A percentile compares a stretch with the other conserved stretches of the same genome.
Conservation (phyloP, 768 basidiomycete genomes). For the Phlebiopsis gigantea region DNA sequence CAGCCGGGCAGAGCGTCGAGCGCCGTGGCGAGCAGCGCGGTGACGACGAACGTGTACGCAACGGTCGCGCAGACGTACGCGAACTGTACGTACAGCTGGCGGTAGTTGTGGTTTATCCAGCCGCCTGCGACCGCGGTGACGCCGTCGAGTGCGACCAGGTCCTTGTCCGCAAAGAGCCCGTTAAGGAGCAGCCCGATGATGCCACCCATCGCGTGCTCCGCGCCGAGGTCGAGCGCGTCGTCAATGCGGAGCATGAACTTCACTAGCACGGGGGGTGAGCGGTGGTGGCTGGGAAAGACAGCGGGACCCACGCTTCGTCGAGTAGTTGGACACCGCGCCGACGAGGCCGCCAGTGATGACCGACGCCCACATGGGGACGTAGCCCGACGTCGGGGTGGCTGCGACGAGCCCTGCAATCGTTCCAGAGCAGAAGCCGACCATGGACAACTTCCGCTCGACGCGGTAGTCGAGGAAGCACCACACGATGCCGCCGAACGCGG, state of each 20-base stretch:
- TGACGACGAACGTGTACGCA: slow-evolving; percentile 66
- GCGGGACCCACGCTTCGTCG: slow-evolving; percentile 61
- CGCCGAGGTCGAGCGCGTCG: slow-evolving; percentile 89
- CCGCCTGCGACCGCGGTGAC: slow-evolving; percentile 62
- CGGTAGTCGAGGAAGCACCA: slow-evolving; percentile 83
- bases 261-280: slow-evolving; percentile 34
- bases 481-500: slow-evolving; percentile 75
- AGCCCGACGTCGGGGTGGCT: slow-evolving; percentile 86
- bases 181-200: slow-evolving; percentile 77
- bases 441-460: slow-evolving; percentile 76
- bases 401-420: slow-evolving; percentile 87
- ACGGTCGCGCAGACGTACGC: slow-evolving; percentile 78
- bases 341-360: slow-evolving; percentile 71
- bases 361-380: slow-evolving; percentile 69
- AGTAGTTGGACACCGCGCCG: slow-evolving; percentile 75
- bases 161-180: slow-evolving; percentile 78
- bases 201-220: slow-evolving; percentile 85
- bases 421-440: slow-evolving; percentile 91
- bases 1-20: slow-evolving; percentile 82
- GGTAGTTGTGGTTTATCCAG: slow-evolving; percentile 81
- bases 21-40: slow-evolving; percentile 70
- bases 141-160: slow-evolving; percentile 77
- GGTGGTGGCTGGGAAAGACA: slow-evolving; percentile 1
- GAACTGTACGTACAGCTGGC: slow-evolving; percentile 75
- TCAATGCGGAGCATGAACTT: slow-evolving; percentile 71